Base-by-base conservation (phyloP, 2,329 filamentous ascomycete species). In the Colletotrichum sp. region DNA sequence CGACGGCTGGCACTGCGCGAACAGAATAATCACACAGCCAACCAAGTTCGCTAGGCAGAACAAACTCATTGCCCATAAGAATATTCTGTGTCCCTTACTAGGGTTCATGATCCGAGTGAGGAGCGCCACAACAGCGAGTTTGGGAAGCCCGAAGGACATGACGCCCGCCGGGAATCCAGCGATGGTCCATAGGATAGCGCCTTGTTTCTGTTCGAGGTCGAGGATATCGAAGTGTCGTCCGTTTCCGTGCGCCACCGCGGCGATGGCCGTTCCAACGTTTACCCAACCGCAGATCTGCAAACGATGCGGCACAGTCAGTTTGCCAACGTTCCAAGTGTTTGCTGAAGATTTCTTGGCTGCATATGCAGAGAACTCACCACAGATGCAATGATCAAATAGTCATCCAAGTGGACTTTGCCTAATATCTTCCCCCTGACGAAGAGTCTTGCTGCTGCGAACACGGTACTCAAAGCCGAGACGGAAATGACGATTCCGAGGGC, bases 1-100 rank as follows among this genome's bases (percentile, higher is more conserved):
- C 5, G 79, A 73, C 0, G 88, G 88, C 3, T 79, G 80, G 79
- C 88, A 89, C 74, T 86, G 86, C 2, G 83, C 85, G 52, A 88
- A 86, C 2, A 88, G 77, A 8, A 88, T 81, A 18, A 87, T 76
- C 21, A 88, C 82, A 57, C 82, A 85, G 9, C 81, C 81, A 1
- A 84, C 71, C 9, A 86, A 79, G 4, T 82, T 80, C 12, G 83
- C 39, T 12, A 83, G 77, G 26, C 82, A 84, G 8, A 81, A 39
- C 6, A 78, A 78, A 2, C 81, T 81, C 28, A 89, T 71, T 1
- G 57, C 26, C 86, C 86, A 88, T 21, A 88, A 80, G 65, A 87
- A 79, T 6, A 80, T 78, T 16, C 52, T 76, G 71, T 87, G 86
- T 10, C 66, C 36, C 21, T 74, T 77, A 30, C 81, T 79, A 1